Evolutionary conservation across 2,329 filamentous ascomycete species (phyloP), one percentile per base, ranked within the genome.

Genomic region (Fusarium begoniae): DNA sequence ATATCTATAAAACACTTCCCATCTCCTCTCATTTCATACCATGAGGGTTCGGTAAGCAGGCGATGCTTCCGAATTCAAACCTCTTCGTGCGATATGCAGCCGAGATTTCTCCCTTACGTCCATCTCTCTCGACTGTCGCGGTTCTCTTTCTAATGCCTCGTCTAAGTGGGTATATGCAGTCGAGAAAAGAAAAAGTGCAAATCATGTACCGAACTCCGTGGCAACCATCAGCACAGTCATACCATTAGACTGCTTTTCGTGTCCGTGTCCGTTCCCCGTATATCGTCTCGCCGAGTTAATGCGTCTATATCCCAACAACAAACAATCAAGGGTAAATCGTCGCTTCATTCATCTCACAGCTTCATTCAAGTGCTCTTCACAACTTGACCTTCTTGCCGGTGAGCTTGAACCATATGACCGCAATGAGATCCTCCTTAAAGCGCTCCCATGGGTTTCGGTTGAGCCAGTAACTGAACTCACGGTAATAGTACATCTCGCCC

Each of bases 401-500:
- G 51, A 92, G 78, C 82, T 91, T 91, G 80, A 85, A 89, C 89
- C 90, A 91, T 66, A 90, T 81, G 51, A 87, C 84, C 37, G 89
- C 89, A 22, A 92, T 78, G 24, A 91, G 80, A 72, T 92, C 90
- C 80, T 92, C 90, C 85, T 92, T 92, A 83, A 92, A 92, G 32
- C 85, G 85, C 85, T 97, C 93, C 94, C 94, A 98, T 63, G 85
- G 87, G 57, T 90, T 93, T 58, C 94, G 90, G 85, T 98, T 98
- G 71, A 98, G 88, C 83, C 91, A 92, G 82, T 97, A 96, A 85
- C 94, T 97, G 79, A 97, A 88, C 82, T 98, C 92, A 59, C 95
- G 93, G 85, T 95, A 99, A 81, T 93, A 92, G 85, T 98, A 98
- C 91, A 99, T 98, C 84, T 99, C 96, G 43, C 92, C 92, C 96